Conservation (phyloP, 1,284 basidiomycete genomes). For the Sporisorium sorghi region DNA sequence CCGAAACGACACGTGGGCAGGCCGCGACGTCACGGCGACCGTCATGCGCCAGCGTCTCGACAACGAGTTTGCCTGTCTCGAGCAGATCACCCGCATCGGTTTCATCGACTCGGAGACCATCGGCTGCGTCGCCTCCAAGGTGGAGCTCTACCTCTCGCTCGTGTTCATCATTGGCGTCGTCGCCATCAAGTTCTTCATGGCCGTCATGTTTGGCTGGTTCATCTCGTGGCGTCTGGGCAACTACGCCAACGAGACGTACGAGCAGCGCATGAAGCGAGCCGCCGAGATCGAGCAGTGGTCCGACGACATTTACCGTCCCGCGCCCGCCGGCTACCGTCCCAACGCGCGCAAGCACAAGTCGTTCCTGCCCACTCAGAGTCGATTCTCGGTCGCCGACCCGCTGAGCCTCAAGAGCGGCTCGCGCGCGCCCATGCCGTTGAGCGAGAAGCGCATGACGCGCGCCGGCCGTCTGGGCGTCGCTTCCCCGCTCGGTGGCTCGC, state of each 20-base stretch:
- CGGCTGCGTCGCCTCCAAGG: slow-evolving; percentile 92
- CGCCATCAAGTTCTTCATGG: slow-evolving; percentile 93
- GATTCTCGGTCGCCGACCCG: slow-evolving; percentile 71
- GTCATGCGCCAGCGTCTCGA: slow-evolving; percentile 77
- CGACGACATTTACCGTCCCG: slow-evolving; percentile 93
- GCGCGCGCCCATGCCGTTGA: slow-evolving; percentile 34
- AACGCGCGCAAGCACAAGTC: slow-evolving; percentile 78
- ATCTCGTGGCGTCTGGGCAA: slow-evolving; percentile 92
- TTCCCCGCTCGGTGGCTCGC: slow-evolving; percentile 71
- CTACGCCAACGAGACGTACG: slow-evolving; percentile 92
- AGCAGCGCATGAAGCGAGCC: slow-evolving; percentile 90
- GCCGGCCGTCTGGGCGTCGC: slow-evolving; percentile 50
- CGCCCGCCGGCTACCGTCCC: slow-evolving; percentile 89
- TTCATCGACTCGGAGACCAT: slow-evolving; percentile 94
- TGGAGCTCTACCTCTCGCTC: slow-evolving; percentile 93
- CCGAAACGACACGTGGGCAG: slow-evolving; percentile 79
- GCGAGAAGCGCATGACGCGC: slow-evolving; percentile 53
- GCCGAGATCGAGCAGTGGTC: slow-evolving; percentile 96
- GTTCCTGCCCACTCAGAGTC: slow-evolving; percentile 75
- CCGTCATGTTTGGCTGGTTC: slow-evolving; percentile 97
- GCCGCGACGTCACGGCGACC: slow-evolving; percentile 86
- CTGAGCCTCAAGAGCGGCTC: slow-evolving; percentile 53
- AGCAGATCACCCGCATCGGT: slow-evolving; percentile 86
- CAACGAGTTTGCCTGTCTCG: slow-evolving; percentile 81
- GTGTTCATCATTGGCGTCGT: slow-evolving; percentile 98